Evolutionary conservation across 75 land plant genomes (phyloP).

Genomic region (Selaginella moellendorffii): DNA sequence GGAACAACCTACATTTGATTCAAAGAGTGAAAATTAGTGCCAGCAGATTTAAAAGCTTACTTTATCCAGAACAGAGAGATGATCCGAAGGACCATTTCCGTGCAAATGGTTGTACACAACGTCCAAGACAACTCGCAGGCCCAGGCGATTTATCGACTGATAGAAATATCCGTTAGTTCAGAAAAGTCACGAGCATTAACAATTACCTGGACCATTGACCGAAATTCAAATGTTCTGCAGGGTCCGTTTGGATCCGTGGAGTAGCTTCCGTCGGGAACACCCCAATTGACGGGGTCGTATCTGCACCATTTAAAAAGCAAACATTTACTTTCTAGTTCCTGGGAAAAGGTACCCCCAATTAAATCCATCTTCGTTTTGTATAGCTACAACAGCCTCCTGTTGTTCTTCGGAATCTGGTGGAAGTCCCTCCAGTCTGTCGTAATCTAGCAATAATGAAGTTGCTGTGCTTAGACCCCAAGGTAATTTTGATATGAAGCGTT

Average conservation of each 20-base stretch:
- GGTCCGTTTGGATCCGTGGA: conserved; percentile 69
- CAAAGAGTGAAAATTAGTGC: no score
- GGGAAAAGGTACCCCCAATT: conserved; percentile 72
- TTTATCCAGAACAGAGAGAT: conserved; percentile 76
- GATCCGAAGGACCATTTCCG: conserved; percentile 66
- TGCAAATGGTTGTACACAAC: conserved; percentile 90
- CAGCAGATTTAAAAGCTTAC: no score
- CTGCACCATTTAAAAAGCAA: conserved; percentile 20
- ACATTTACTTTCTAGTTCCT: background rate
- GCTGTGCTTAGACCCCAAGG: no score
- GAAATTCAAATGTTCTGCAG: conserved; percentile 59
- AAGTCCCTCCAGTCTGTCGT: conserved; percentile 26
- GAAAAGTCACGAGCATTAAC: no score
- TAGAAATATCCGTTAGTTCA: no score
- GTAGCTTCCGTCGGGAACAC: conserved; percentile 97
- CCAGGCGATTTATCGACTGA: conserved; percentile 69
- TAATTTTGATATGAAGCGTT: background rate
- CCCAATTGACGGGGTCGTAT: conserved; percentile 90
- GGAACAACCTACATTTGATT: conserved; percentile 79
- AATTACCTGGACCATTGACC: conserved; percentile 79
- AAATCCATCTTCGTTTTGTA: conserved; percentile 72
- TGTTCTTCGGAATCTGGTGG: conserved; percentile 78
- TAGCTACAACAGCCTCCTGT: conserved; percentile 55
- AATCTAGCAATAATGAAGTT: no score
- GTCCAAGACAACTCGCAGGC: conserved; percentile 85